A percentile compares a stretch with the other conserved stretches of the same genome.
phyloP scores from a whole-genome alignment of 345 rosid genomes.

The rapeseed (Brassica napus) region Da-Ae NC_063442.1:26424001-26424500 shows the following conservation, averaged over 20 bases:
- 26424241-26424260: no score
- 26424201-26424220: no score
- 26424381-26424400: neutral
- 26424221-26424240: no score
- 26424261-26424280: no score
- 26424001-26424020: neutral
- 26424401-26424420: neutral
- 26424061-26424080: neutral
- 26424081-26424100: neutral
- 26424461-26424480: neutral
- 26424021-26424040: neutral
- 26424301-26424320: no score
- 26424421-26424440: neutral
- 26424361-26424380: no score
- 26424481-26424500: neutral
- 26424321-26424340: neutral
- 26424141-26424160: neutral
- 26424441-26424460: neutral
- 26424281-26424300: no score
- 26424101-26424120: no score
- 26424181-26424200: no score
- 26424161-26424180: neutral
- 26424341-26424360: neutral
- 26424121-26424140: neutral
- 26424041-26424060: neutral